phyloP scores from a whole-genome alignment of 2,329 filamentous ascomycete species.

The Simplicillium aogashimaense region DNA sequence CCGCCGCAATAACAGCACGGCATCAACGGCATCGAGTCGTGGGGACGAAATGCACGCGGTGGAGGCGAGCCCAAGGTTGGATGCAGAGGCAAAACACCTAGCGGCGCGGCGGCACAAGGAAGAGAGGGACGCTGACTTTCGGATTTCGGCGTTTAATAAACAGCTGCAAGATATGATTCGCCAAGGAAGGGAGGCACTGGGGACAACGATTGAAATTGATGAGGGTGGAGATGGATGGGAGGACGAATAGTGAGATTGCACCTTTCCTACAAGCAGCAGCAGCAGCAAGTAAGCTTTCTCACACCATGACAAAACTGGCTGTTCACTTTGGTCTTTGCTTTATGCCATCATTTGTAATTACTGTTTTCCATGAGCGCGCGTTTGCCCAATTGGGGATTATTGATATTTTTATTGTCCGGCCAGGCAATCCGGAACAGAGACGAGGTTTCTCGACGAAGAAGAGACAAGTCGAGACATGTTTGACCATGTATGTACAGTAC shows the following conservation, averaged over 20 bases:
- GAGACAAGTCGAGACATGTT: too few relatives aligned
- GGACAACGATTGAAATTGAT: slow-evolving; percentile 59
- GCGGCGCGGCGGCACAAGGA: slow-evolving; percentile 62
- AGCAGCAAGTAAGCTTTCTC: too few relatives aligned
- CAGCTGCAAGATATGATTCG: slow-evolving; percentile 79
- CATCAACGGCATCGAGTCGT: slow-evolving; percentile 29
- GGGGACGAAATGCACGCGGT: slow-evolving; percentile 6
- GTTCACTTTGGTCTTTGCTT: too few relatives aligned
- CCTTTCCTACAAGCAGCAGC: too few relatives aligned
- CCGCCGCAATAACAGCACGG: slow-evolving; percentile 33
- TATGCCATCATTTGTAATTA: too few relatives aligned
- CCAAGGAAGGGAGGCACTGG: slow-evolving; percentile 79
- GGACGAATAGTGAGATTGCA: slow-evolving; percentile 20
- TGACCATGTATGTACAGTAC: too few relatives aligned
- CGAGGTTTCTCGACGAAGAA: too few relatives aligned
- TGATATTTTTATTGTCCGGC: too few relatives aligned
- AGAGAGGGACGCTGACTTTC: slow-evolving; percentile 69
- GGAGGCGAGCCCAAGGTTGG: slow-evolving; percentile 38
- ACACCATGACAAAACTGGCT: too few relatives aligned
- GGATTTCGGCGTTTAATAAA: slow-evolving; percentile 69
- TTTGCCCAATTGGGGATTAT: too few relatives aligned
- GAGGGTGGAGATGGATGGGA: slow-evolving; percentile 25
- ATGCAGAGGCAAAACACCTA: slow-evolving; percentile 62
- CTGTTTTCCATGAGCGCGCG: too few relatives aligned
- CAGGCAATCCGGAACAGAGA: too few relatives aligned